Evolutionary conservation across 2,329 filamentous ascomycete species (phyloP).

Genomic region (Xylariales sp.): DNA sequence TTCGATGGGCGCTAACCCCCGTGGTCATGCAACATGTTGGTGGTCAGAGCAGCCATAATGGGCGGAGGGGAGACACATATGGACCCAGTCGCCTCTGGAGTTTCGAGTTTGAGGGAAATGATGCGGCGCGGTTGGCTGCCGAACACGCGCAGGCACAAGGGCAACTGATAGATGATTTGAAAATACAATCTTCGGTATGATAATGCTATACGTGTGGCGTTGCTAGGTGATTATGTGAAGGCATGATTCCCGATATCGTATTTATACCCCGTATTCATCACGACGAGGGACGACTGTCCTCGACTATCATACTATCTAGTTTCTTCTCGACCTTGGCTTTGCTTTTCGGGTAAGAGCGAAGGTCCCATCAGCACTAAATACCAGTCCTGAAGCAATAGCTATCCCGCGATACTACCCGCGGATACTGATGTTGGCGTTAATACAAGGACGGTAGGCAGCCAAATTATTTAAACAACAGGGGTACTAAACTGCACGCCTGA

Average conservation of each 20-base stretch:
- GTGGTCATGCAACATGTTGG: slow-evolving; percentile 49
- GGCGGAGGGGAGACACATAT: slow-evolving; percentile 33
- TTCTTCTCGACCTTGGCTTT: neutral
- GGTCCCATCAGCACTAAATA: too few species aligned
- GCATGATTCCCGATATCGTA: too few species aligned
- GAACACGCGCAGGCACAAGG: slow-evolving; percentile 35
- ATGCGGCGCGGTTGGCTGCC: slow-evolving; percentile 40
- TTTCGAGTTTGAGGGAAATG: slow-evolving; percentile 43
- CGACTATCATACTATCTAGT: neutral
- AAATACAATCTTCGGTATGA: neutral
- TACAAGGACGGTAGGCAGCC: too few species aligned
- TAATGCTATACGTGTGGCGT: too few species aligned
- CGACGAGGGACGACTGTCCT: too few species aligned
- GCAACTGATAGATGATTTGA: neutral
- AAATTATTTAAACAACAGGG: too few species aligned
- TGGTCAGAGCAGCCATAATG: slow-evolving; percentile 45
- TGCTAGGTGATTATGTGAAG: too few species aligned
- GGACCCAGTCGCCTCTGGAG: slow-evolving; percentile 38
- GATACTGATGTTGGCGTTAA: too few species aligned
- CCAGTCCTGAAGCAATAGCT: too few species aligned
- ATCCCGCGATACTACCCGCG: too few species aligned
- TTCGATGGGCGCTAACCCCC: slow-evolving; percentile 47
- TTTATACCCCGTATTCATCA: neutral
- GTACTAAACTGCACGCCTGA: neutral
- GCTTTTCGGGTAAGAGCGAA: too few species aligned